These are phyloP conservation scores for Chaetomiaceae sp. DNA, from an alignment of 2,329 filamentous ascomycete species.

Conservation along the genomic window DNA sequence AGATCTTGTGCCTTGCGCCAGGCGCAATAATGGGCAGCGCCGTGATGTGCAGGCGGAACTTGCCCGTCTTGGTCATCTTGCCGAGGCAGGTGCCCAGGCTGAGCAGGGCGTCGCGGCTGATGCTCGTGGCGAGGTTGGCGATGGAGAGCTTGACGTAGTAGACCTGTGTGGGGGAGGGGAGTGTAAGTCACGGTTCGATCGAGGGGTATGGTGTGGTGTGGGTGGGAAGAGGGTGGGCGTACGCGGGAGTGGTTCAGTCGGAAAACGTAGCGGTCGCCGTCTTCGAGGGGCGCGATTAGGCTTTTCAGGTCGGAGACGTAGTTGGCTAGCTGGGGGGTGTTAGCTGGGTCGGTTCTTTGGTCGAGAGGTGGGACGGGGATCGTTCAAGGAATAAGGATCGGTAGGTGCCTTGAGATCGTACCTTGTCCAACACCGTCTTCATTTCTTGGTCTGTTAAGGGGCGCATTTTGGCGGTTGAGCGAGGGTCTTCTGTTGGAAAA, in stretches of 20 bases:
- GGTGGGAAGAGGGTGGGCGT: background rate
- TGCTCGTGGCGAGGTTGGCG: slow-evolving; percentile 84
- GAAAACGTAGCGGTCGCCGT: slow-evolving; percentile 79
- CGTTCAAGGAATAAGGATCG: background rate
- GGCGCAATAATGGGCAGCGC: slow-evolving; percentile 80
- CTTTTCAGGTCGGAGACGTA: slow-evolving; percentile 87
- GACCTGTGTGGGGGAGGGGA: slow-evolving; percentile 54
- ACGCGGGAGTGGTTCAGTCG: slow-evolving; percentile 60
- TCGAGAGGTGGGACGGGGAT: background rate
- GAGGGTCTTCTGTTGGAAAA: background rate
- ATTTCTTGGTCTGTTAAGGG: slow-evolving; percentile 76
- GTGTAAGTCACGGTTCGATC: slow-evolving; percentile 5
- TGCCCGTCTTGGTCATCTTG: slow-evolving; percentile 95
- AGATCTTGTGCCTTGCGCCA: slow-evolving; percentile 93
- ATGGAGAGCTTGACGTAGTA: slow-evolving; percentile 90
- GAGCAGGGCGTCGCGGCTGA: slow-evolving; percentile 76
- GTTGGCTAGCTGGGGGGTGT: slow-evolving; percentile 69
- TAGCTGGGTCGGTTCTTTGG: slow-evolving; percentile 63
- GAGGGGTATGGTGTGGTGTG: background rate
- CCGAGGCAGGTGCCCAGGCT: slow-evolving; percentile 83
- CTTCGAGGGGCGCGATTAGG: slow-evolving; percentile 69
- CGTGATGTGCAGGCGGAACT: slow-evolving; percentile 92
- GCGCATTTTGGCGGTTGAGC: slow-evolving; percentile 55
- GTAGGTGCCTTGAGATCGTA: background rate
- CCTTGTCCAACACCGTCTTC: slow-evolving; percentile 66